A percentile compares a stretch with the other conserved stretches of the same genome.
Evolutionary conservation across 139 green algal species (phyloP).

Genomic region (Penium margaritaceum): DNA sequence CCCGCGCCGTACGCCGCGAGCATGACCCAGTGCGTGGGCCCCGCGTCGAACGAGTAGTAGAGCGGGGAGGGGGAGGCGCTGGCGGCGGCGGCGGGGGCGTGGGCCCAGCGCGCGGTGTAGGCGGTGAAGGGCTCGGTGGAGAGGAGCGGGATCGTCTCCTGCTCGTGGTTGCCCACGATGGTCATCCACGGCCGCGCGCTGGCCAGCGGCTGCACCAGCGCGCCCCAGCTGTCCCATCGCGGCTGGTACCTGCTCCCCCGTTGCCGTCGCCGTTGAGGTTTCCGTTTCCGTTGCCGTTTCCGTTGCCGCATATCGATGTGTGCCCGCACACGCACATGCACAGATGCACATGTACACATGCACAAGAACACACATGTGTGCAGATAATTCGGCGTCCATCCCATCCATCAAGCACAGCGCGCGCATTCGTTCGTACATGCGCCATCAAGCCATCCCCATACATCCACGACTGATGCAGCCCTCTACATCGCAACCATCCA

Average conservation of each 20-base stretch:
- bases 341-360: background rate
- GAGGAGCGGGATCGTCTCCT: slow-evolving; percentile 40
- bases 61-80: slow-evolving; percentile 47
- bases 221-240: slow-evolving; percentile 68
- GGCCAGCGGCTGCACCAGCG: slow-evolving; percentile 57
- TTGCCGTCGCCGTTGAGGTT: no score
- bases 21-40: slow-evolving; percentile 59
- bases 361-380: no score
- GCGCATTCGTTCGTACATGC: no score
- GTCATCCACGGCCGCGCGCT: slow-evolving; percentile 51
- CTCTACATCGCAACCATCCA: no score
- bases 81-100: slow-evolving; percentile 38
- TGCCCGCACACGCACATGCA: background rate
- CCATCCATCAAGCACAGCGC: no score
- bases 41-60: slow-evolving; percentile 64
- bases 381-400: no score
- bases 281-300: background rate
- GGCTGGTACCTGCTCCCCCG: slow-evolving; percentile 62
- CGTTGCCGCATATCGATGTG: background rate
- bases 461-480: no score
- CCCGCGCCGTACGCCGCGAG: slow-evolving; percentile 54
- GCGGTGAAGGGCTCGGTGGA: slow-evolving; percentile 2
- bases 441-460: no score
- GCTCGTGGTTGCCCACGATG: slow-evolving; percentile 70
- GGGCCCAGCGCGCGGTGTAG: slow-evolving; percentile 43